phyloP scores from a whole-genome alignment of 1,139 yeast species.

The Diutina siamensis region DNA sequence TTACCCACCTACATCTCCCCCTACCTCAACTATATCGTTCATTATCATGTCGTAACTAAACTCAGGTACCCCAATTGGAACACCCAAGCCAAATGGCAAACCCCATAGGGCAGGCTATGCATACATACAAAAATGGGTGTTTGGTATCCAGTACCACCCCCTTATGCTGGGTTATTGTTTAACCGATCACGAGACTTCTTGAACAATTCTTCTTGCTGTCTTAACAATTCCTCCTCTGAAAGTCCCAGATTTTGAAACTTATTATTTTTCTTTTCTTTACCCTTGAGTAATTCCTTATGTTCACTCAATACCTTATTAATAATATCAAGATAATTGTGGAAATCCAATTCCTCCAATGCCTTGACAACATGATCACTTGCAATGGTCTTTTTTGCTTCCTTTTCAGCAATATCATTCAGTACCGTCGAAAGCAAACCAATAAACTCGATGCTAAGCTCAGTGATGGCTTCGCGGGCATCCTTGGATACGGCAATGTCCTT shows the following conservation, averaged over 20 bases:
- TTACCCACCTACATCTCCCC: too few species aligned
- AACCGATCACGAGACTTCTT: constrained; percentile 76
- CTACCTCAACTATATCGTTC: too few species aligned
- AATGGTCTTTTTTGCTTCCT: constrained; percentile 90
- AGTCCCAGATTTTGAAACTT: constrained; percentile 90
- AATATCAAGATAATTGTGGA: constrained; percentile 71
- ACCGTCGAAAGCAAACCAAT: constrained; percentile 91
- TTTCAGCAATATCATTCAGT: constrained; percentile 92
- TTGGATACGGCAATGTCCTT: constrained; percentile 78
- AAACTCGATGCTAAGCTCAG: constrained; percentile 93
- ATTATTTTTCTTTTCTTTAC: constrained; percentile 85
- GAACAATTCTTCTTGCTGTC: constrained; percentile 87
- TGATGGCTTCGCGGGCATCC: constrained; percentile 90
- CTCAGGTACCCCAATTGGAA: too few species aligned
- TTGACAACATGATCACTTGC: constrained; percentile 93
- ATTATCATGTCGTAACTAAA: too few species aligned
- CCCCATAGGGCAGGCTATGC: too few species aligned
- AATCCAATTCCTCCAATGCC: constrained; percentile 83
- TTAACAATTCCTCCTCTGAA: constrained; percentile 80
- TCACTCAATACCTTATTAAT: constrained; percentile 73
- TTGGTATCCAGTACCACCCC: constrained; percentile 1
- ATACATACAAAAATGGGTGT: too few species aligned
- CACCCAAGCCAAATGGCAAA: too few species aligned
- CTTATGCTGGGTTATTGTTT: constrained; percentile 20
- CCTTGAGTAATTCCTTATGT: constrained; percentile 77